Percentiles rank a stretch among this genome's conserved stretches.
Evolutionary conservation across 345 rosid genomes (phyloP).

Genomic region (Acer negundo): DNA sequence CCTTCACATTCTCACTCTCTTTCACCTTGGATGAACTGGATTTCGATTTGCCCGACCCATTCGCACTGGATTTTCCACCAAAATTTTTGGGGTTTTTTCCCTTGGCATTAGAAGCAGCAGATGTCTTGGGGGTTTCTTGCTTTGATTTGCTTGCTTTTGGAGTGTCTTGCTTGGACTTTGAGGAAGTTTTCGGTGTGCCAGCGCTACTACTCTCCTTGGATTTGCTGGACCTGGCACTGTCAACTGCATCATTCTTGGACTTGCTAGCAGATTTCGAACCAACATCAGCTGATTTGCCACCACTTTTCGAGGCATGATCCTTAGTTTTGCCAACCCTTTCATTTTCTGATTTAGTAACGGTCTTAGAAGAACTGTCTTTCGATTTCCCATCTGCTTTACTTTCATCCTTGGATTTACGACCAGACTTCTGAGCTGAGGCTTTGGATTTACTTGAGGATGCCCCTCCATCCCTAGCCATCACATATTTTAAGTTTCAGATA

Average conservation of each 20-base stretch:
- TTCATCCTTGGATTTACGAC: conserved; percentile 36
- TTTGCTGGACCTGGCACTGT: conserved; percentile 39
- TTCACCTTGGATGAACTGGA: conserved; percentile 49
- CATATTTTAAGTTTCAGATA: conserved; percentile 17
- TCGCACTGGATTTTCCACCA: conserved; percentile 43
- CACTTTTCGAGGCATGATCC: conserved; percentile 42
- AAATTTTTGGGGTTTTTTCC: conserved; percentile 40
- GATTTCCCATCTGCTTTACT: conserved; percentile 49
- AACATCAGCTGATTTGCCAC: conserved; percentile 43
- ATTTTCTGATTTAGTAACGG: conserved; percentile 36
- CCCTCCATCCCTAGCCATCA: conserved; percentile 55
- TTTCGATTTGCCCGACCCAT: conserved; percentile 50
- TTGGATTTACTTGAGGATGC: conserved; percentile 64
- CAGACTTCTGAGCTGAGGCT: conserved; percentile 28
- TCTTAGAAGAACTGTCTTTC: conserved; percentile 39
- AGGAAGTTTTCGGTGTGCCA: conserved; percentile 20
- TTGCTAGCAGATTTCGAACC: conserved; percentile 36
- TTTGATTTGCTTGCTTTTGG: conserved; percentile 41
- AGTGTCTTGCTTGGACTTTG: conserved; percentile 29
- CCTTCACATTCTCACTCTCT: conserved; percentile 42
- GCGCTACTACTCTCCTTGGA: conserved; percentile 33
- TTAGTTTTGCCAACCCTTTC: conserved; percentile 45
- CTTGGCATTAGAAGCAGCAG: conserved; percentile 38
- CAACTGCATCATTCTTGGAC: conserved; percentile 42
- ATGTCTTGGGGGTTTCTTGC: conserved; percentile 40